A percentile compares a stretch with the other conserved stretches of the same genome.
phyloP scores from a whole-genome alignment of 2,329 filamentous ascomycete species.

The Phaeosphaeria sp. region DNA sequence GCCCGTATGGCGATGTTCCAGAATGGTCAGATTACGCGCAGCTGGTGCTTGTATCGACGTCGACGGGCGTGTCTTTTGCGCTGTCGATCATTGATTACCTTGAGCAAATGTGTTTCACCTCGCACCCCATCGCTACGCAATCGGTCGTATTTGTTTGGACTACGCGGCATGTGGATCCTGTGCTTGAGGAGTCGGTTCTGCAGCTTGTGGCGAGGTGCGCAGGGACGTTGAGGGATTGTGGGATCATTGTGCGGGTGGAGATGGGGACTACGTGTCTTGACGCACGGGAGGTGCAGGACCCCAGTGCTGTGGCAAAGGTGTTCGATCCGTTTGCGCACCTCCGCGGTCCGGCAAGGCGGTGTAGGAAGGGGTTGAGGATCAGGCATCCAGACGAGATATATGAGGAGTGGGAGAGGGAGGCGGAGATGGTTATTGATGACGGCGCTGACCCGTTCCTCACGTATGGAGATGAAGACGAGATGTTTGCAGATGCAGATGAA shows the following conservation, averaged over 20 bases:
- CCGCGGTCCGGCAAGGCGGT: slow-evolving; percentile 9
- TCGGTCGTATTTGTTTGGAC: slow-evolving; percentile 31
- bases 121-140: slow-evolving; percentile 9
- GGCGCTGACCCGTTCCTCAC: slow-evolving; percentile 7
- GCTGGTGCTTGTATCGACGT: slow-evolving; percentile 28
- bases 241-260: slow-evolving; percentile 20
- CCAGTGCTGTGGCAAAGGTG: not conserved
- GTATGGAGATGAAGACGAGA: slow-evolving; percentile 11
- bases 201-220: slow-evolving; percentile 20
- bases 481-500: slow-evolving; percentile 6
- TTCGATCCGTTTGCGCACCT: slow-evolving; percentile 35
- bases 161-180: slow-evolving; percentile 29
- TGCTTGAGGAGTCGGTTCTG: slow-evolving; percentile 28
- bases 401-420: slow-evolving; percentile 23
- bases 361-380: slow-evolving; percentile 21
- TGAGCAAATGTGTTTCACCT: slow-evolving; percentile 23
- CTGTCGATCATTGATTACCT: slow-evolving; percentile 35
- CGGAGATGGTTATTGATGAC: slow-evolving; percentile 11
- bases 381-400: slow-evolving; percentile 31
- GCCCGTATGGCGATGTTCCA: slow-evolving; percentile 31
- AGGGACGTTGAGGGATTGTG: slow-evolving; percentile 19
- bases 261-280: slow-evolving; percentile 28
- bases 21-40: slow-evolving; percentile 33
- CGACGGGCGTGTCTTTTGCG: slow-evolving; percentile 34
- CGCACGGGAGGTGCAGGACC: slow-evolving; percentile 3